These are phyloP conservation scores for Globisporangium camurandrum DNA, from an alignment of 352 stramenopile genomes.

Conservation along the genomic window DNA sequence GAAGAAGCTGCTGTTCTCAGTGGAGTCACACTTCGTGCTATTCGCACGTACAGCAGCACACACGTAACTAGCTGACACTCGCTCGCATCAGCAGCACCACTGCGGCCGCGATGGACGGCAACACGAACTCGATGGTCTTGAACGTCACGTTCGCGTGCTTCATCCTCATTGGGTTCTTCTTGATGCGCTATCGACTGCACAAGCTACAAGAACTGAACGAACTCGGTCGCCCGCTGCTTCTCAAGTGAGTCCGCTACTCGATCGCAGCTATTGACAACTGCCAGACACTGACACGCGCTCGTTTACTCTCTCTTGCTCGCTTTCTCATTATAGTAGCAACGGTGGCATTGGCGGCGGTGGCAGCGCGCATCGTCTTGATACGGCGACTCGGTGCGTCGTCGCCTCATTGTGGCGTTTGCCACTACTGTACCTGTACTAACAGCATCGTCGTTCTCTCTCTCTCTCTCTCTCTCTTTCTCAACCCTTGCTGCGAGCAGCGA, in stretches of 20 bases:
- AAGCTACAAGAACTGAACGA: conserved; percentile 38
- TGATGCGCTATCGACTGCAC: conserved; percentile 36
- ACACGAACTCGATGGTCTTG: conserved; percentile 22
- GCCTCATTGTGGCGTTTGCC: too few relatives aligned
- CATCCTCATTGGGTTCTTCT: conserved; percentile 40
- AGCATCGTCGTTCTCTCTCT: neutral
- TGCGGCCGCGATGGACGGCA: neutral
- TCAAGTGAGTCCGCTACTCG: conserved; percentile 46
- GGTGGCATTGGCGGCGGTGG: conserved; percentile 7
- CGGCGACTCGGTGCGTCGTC: conserved; percentile 22
- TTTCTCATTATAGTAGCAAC: neutral
- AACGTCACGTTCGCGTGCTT: conserved; percentile 35
- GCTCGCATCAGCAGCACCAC: too few relatives aligned
- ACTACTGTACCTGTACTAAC: neutral
- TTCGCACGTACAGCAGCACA: too few relatives aligned
- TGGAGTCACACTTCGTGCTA: too few relatives aligned
- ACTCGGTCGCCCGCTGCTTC: conserved; percentile 41
- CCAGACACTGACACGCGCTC: neutral
- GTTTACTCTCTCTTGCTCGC: neutral
- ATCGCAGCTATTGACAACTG: neutral
- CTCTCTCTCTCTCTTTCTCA: too few relatives aligned
- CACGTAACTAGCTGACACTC: too few relatives aligned
- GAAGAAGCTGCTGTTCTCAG: too few relatives aligned
- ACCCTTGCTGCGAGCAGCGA: conserved; percentile 21
- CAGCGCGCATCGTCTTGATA: conserved; percentile 38